Evolutionary conservation across 805 yeast species (phyloP).

Genomic region (Candida anglica): DNA sequence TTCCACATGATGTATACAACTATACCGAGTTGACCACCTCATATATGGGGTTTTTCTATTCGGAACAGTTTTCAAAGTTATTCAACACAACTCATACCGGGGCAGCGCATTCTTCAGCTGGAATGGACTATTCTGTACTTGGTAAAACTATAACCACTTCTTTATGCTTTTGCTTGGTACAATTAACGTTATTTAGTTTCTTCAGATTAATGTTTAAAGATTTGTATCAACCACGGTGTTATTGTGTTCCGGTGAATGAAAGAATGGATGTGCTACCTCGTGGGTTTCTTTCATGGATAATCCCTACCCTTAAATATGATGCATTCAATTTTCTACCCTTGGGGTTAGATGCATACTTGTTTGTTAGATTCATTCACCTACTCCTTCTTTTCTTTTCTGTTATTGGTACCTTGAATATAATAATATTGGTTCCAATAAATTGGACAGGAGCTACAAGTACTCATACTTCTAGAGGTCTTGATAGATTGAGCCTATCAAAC

Average conservation of each 20-base stretch:
- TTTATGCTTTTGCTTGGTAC: constrained; percentile 48
- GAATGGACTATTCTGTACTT: constrained; percentile 54
- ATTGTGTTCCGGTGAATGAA: constrained; percentile 36
- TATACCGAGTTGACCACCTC: constrained; percentile 22
- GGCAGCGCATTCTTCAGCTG: constrained; percentile 54
- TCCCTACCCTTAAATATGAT: constrained; percentile 35
- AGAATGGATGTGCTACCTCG: constrained; percentile 34
- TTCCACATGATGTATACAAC: constrained; percentile 9
- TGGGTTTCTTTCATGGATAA: constrained; percentile 56
- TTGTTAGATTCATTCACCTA: constrained; percentile 56
- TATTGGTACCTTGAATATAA: constrained; percentile 51
- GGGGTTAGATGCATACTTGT: constrained; percentile 76
- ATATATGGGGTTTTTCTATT: constrained; percentile 26
- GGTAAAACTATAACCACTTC: constrained; percentile 55
- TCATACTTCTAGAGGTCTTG: constrained; percentile 48
- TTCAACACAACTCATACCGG: constrained; percentile 54
- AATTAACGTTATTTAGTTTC: constrained; percentile 40
- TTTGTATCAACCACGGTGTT: constrained; percentile 55
- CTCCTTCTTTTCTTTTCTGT: constrained; percentile 48
- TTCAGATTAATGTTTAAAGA: constrained; percentile 27
- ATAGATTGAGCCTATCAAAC: constrained; percentile 67
- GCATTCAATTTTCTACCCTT: constrained; percentile 42
- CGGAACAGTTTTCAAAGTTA: constrained; percentile 31
- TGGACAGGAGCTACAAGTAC: constrained; percentile 31
- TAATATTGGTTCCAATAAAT: constrained; percentile 65